Evolutionary conservation across 169 alveolate genomes (phyloP).

Genomic region (Cyclospora cayetanensis): DNA sequence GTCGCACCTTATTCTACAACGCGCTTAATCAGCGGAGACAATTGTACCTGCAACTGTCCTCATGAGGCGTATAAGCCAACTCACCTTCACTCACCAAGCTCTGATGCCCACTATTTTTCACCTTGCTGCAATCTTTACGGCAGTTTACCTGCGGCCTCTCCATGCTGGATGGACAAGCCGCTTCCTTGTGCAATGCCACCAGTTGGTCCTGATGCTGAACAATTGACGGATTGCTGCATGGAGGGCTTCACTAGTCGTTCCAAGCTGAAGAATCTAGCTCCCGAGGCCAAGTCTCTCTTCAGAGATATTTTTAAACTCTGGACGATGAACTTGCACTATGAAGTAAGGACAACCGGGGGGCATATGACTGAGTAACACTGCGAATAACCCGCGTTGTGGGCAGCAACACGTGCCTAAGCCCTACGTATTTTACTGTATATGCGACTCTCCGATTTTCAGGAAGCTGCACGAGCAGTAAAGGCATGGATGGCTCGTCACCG

Average conservation of each 20-base stretch:
- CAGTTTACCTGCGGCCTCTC: neutral
- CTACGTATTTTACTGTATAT: no score
- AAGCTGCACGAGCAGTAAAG: neutral
- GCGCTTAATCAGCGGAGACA: neutral
- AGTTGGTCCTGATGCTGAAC: neutral
- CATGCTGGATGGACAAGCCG: neutral
- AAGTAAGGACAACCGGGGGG: neutral
- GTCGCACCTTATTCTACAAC: neutral
- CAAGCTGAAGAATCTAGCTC: neutral
- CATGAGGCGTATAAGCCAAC: no score
- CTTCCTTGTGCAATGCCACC: neutral
- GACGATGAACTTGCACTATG: neutral
- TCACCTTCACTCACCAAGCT: neutral
- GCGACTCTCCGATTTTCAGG: no score
- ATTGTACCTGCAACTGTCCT: no score
- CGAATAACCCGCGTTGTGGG: no score
- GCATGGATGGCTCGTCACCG: neutral
- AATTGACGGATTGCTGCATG: neutral
- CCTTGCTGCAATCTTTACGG: neutral
- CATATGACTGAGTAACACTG: no score
- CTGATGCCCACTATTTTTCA: neutral
- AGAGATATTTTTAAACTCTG: neutral
- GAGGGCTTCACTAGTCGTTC: neutral
- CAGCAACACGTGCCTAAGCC: no score
- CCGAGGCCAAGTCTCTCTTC: neutral